A percentile compares a stretch with the other conserved stretches of the same genome.
phyloP scores from a whole-genome alignment of 1,284 basidiomycete genomes.

The Leccinum solheimii region DNA sequence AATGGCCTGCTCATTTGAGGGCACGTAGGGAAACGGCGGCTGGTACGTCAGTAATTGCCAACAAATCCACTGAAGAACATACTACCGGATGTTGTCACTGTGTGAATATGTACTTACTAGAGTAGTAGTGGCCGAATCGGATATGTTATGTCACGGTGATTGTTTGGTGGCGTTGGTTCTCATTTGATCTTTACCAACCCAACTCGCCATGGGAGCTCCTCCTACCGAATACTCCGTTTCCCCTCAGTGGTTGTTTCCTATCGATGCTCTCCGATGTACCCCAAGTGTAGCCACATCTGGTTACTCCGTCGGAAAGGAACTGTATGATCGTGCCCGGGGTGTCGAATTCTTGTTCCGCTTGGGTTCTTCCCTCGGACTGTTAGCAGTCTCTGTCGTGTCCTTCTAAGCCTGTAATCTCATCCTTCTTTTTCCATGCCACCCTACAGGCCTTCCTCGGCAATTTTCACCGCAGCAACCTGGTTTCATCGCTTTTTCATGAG shows the following conservation, averaged over 20 bases:
- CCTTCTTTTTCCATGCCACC: slow-evolving; percentile 14
- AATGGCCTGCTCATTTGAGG: not conserved
- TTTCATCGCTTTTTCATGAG: slow-evolving; percentile 97
- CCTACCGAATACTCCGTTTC: slow-evolving; percentile 28
- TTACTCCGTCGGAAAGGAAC: slow-evolving; percentile 61
- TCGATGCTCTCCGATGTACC: slow-evolving; percentile 55
- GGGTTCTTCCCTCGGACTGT: slow-evolving; percentile 73
- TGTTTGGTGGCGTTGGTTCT: slow-evolving; percentile 25
- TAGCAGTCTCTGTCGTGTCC: slow-evolving; percentile 36
- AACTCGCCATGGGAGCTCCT: slow-evolving; percentile 24
- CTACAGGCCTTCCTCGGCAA: slow-evolving; percentile 68
- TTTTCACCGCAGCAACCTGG: slow-evolving; percentile 86
- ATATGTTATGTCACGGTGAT: slow-evolving; percentile 31
- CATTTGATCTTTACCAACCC: not conserved
- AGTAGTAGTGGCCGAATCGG: slow-evolving; percentile 2
- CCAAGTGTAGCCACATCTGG: slow-evolving; percentile 51
- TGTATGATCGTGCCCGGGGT: slow-evolving; percentile 74
- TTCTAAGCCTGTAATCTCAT: slow-evolving; percentile 16
- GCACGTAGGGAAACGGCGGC: slow-evolving; percentile 2
- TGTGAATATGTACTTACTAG: not conserved
- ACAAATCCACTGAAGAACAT: slow-evolving; percentile 8
- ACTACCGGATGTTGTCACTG: not conserved
- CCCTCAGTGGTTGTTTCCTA: slow-evolving; percentile 72
- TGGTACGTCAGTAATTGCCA: slow-evolving; percentile 16
- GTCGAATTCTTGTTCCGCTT: slow-evolving; percentile 80